Base-by-base conservation (phyloP, 2,329 filamentous ascomycete species). In the Cucurbitaria berberidis region DNA sequence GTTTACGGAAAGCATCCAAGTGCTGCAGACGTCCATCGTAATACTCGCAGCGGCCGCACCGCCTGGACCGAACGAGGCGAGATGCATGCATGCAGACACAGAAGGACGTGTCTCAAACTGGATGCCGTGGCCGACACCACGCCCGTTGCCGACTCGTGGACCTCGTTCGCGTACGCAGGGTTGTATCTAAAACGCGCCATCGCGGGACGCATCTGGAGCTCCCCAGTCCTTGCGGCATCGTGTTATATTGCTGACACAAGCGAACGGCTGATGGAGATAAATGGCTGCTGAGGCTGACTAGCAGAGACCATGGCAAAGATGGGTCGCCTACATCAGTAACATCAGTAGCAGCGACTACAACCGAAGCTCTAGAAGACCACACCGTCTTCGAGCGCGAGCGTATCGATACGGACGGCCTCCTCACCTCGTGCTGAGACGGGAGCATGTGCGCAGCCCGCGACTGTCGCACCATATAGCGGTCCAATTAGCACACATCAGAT, bases 381-480 rank as follows among this genome's bases (percentile, higher is more conserved):
- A 27, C n/a, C 26, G 15, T 19, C 45, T 29, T 45, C 22, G 21
- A 40, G 30, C 16, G 34, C 42, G 51, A 45, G 42, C 51, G 40
- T 46, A 45, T 39, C 34, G n/a, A n/a, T n/a, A n/a, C n/a, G 48
- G 45, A 34, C 45, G 34, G 40, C 48, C 35, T 49, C 43, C 50
- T 49, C 44, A 46, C 56, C 57, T 67, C 60, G 57, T 66, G 63
- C 59, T 62, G 56, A 48, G 48, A 57, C 63, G 63, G 64, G 64
- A 70, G 63, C 46, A 55, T 64, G 67, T 68, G 64, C 64, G 63
- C 42, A 57, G 56, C 51, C 56, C 57, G 62, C 63, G 61, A 64
- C 54, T 65, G 69, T 70, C 66, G 62, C 68, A 71, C 69, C 62
- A 72, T 59, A 30, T 36, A 42, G 45, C 56, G n/a, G 46, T 59